Conservation (phyloP, 192 early-diverging fungal species). For the Backusella mclennaniae region DNA sequence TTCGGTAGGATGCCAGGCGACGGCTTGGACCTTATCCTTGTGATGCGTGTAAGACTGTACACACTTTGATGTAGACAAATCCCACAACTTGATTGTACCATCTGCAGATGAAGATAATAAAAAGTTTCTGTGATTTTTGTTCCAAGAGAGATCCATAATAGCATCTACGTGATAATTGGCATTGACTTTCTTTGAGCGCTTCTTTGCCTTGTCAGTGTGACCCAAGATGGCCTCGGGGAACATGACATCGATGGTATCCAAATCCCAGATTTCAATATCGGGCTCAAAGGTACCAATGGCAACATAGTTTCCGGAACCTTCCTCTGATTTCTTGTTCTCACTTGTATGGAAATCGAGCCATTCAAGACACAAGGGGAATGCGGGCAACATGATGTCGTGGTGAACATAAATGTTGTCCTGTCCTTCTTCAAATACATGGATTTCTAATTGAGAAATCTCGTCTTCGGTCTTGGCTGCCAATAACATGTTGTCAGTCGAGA, state of each 20-base stretch:
- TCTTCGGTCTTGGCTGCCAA: conserved; percentile 96
- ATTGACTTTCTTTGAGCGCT: conserved; percentile 58
- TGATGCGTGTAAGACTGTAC: conserved; percentile 85
- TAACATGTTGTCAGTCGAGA: conserved; percentile 82
- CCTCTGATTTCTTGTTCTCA: conserved; percentile 48
- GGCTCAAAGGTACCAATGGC: conserved; percentile 98
- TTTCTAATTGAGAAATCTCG: conserved; percentile 93
- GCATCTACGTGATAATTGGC: conserved; percentile 91
- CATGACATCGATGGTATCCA: conserved; percentile 88
- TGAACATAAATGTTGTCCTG: conserved; percentile 93
- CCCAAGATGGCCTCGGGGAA: conserved; percentile 93
- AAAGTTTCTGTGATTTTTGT: conserved; percentile 66
- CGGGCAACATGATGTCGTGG: conserved; percentile 97
- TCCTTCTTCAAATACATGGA: conserved; percentile 84
- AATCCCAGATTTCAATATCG: conserved; percentile 98
- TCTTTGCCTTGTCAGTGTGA: conserved; percentile 50
- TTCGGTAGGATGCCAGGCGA: conserved; percentile 90
- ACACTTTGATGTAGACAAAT: conserved; percentile 70
- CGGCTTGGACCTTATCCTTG: conserved; percentile 84
- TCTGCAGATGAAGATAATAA: conserved; percentile 95
- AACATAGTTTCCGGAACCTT: conserved; percentile 78
- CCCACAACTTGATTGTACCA: conserved; percentile 98
- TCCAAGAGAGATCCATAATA: conserved; percentile 95
- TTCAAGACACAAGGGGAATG: conserved; percentile 93
- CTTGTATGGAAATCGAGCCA: conserved; percentile 93